Base-by-base conservation (phyloP, 179 eudicot species). In the Silene vulgaris region DNA sequence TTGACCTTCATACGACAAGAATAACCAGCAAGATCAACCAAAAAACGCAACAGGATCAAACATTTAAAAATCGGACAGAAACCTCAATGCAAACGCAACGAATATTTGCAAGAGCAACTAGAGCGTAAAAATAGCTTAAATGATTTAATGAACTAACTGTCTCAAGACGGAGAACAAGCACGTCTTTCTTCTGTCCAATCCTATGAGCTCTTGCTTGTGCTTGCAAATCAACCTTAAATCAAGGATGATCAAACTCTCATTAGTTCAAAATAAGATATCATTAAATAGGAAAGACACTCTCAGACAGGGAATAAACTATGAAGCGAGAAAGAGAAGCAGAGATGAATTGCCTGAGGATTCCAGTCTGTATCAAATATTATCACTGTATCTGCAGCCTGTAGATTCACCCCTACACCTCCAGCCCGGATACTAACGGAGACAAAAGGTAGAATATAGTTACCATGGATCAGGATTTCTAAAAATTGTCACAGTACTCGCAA, bases 161-260 rank as follows among this genome's bases (percentile, higher is more conserved):
- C 87, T 96, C 99, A 63, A 96, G 85, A 40, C 99, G 97, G 77
- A 96, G 98, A 84, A 96, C 99, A 79, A 96, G 98, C 76, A 96
- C 99, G 56, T 96, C 99, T 80, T 90, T 96, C 88, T 96, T 96
- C 83, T 96, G 99, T 59, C 99, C 99, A 83, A 96, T 93, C 88
- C 99, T 91, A 80, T 96, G 99, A 68, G 99, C 99, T 84, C 99
- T 91, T 69, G 99, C 99, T 85, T 96, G 99, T 35, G 99, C 99
- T 90, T 96, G 99, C 80, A 96, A 90, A 84, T 96, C 99, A 84
- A 96, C 99, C 99, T 95, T 78, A 83, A 23, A 80, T 64, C 65
- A 81, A 81, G 13, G 43, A 75, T 48, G 19, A 78, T 8, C 48
- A 69, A 16, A 76, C 71, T 66, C 35, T 37, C 40, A 72, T 17